Base-by-base conservation (phyloP, 768 basidiomycete genomes). In the Sarcomyxa edulis region DNA sequence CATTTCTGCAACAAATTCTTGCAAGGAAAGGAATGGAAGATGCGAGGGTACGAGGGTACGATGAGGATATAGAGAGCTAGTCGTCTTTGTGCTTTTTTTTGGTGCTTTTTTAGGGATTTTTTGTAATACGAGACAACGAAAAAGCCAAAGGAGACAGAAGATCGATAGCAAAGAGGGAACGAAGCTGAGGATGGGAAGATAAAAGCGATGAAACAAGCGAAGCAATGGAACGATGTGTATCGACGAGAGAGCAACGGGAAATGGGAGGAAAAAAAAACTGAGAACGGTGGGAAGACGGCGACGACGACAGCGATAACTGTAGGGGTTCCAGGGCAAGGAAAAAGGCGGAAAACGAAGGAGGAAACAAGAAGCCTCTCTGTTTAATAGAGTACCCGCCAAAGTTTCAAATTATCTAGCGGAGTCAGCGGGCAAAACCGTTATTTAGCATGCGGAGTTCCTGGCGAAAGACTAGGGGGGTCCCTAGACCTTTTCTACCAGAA, bases 1-100 rank as follows among this genome's bases (percentile, higher is more conserved):
- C 75, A 76, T 74, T 10, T 32, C n/a, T 14, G n/a, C 31, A 21
- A 32, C 21, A 35, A 39, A 39, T 34, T 33, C 27, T 16, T 32
- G n/a, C 43, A 30, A 23, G 20, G 16, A 30, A 11, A 45, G 40
- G 21, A 40, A 42, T 24, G 42, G 37, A 46, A 47, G 39, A 36
- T 33, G 31, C 23, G 26, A 34, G 27, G 32, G 35, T 7, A 38
- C 6, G 31, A 38, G 6, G n/a, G 21, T n/a, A n/a, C n/a, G n/a
- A n/a, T n/a, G n/a, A n/a, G n/a, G n/a, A n/a, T n/a, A n/a, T n/a
- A n/a, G n/a, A n/a, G n/a, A n/a, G n/a, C n/a, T n/a, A n/a, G n/a
- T n/a, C n/a, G n/a, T n/a, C n/a, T n/a, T n/a, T n/a, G n/a, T n/a
- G n/a, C n/a, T n/a, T n/a, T n/a, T n/a, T n/a, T n/a, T n/a, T n/a